A percentile compares a stretch with the other conserved stretches of the same genome.
Evolutionary conservation across 2,329 filamentous ascomycete species (phyloP).

Genomic region (Aspergillus tanneri): DNA sequence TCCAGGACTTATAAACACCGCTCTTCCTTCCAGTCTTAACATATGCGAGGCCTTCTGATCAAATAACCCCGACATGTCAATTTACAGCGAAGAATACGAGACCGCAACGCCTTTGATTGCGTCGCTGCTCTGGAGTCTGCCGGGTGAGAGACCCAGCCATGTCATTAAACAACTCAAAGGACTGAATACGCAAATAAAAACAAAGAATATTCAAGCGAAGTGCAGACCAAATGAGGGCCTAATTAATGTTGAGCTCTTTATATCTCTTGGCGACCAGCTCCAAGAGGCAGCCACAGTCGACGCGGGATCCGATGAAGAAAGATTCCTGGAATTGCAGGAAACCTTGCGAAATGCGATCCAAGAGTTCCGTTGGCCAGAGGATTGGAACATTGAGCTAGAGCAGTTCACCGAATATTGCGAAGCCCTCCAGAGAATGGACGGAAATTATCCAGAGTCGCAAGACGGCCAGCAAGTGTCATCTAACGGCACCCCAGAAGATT

Average conservation of each 20-base stretch:
- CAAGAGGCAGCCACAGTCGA: background rate
- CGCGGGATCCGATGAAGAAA: too few species aligned
- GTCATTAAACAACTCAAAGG: constrained; percentile 10
- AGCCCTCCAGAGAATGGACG: background rate
- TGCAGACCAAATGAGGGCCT: constrained; percentile 3
- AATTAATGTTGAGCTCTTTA: background rate
- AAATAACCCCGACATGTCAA: too few species aligned
- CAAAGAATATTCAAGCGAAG: constrained; percentile 9
- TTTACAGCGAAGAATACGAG: constrained; percentile 14
- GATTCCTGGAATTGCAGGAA: background rate
- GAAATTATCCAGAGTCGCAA: too few species aligned
- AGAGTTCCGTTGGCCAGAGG: constrained; percentile 4
- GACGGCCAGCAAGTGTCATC: background rate
- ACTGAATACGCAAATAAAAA: constrained; percentile 10
- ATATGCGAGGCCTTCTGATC: too few species aligned
- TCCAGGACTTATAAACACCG: too few species aligned
- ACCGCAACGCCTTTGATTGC: constrained; percentile 12
- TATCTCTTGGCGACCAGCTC: background rate
- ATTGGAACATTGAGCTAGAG: constrained; percentile 12
- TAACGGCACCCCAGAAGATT: background rate
- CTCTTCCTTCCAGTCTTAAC: too few species aligned
- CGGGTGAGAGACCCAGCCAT: constrained; percentile 1
- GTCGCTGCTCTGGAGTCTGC: constrained; percentile 12
- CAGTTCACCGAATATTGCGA: constrained; percentile 10
- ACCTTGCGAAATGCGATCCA: background rate